Base-by-base conservation (phyloP, 352 stramenopile genomes). In the Phytophthora litchii region DNA sequence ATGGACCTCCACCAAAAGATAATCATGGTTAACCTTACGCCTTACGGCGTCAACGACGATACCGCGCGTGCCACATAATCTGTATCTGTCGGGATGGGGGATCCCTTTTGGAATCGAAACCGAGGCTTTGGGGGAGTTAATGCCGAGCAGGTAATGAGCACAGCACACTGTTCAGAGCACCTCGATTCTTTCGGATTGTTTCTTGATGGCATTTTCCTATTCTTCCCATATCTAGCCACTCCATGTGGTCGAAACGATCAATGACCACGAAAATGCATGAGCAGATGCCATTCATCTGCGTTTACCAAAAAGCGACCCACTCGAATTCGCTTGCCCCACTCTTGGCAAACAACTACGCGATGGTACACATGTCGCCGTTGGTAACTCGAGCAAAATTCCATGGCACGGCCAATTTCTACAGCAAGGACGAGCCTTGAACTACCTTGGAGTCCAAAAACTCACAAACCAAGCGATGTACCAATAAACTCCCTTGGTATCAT, bases 71-170 rank as follows among this genome's bases (percentile, higher is more conserved):
- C 21, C 56, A 37, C 38, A 60, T 54, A 53, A 60, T 49, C 56
- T 8, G 32, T 60, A 36, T 55, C 44, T 10, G 17, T 43, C 23
- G 10, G 10, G 54, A 63, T 63, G 54, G 51, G 38, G 54, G 48
- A 27, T 36, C 12, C 41, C 5, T 35, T 48, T 48, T 21, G 21
- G n/a, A 43, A 43, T 19, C 23, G n/a, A n/a, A n/a, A n/a, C n/a
- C n/a, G n/a, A n/a, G n/a, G n/a, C n/a, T n/a, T n/a, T n/a, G n/a
- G n/a, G n/a, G n/a, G n/a, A n/a, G n/a, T n/a, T n/a, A n/a, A n/a
- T n/a, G 32, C 16, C 32, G 32, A 37, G 32, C 14, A 45, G 40
- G 21, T 14, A 11, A 35, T 46, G 11, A 27, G 40, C 40, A 17
- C 9, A 44, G 17, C n/a, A 20, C 25, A 19, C 40, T 10, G 40